Base-by-base conservation (phyloP, 1,284 basidiomycete species). In the Athelia sp. region DNA sequence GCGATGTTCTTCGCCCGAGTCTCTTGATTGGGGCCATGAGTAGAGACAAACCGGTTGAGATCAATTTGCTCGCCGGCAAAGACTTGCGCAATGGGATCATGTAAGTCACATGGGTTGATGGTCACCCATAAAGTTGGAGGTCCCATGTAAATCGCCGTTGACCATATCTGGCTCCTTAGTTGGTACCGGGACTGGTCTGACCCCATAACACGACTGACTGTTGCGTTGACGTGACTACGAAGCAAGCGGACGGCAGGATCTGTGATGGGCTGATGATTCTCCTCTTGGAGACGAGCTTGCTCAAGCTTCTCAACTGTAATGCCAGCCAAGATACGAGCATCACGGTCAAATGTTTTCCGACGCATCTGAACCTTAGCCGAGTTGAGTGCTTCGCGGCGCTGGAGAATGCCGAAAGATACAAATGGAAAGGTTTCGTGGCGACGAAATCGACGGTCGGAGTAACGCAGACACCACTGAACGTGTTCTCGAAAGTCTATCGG, bases 51-150 rank as follows among this genome's bases (percentile, higher is more conserved):
- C n/a, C n/a, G n/a, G n/a, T n/a, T n/a, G n/a, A n/a, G 52, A 26
- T 72, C 54, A 1, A 73, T 70, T 40, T n/a, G n/a, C n/a, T 65
- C 61, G 0, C 74, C 70, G 0, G 62, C 59, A 21, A 76, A 63
- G 0, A 74, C 50, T 44, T 76, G 70, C 0, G 58, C 68, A 13
- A 69, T 58, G 0, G 60, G 64, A 34, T 34, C 32, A 34, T 34
- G 32, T 34, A 34, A n/a, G n/a, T 34, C 32, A n/a, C 32, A 34
- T 34, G 32, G 32, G 52, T 67, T 66, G 24, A 67, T 59, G 0
- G 62, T 68, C 3, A 63, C 50, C 62, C 60, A 65, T 14, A 66
- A 18, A 23, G 45, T 52, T 1, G 55, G 51, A 26, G 62, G 51
- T 24, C 49, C 45, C 29, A 54, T 42, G 43, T 43, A 26, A 53